Conservation (phyloP, 2,329 filamentous ascomycete genomes). For the Aspergillus proliferans region DNA sequence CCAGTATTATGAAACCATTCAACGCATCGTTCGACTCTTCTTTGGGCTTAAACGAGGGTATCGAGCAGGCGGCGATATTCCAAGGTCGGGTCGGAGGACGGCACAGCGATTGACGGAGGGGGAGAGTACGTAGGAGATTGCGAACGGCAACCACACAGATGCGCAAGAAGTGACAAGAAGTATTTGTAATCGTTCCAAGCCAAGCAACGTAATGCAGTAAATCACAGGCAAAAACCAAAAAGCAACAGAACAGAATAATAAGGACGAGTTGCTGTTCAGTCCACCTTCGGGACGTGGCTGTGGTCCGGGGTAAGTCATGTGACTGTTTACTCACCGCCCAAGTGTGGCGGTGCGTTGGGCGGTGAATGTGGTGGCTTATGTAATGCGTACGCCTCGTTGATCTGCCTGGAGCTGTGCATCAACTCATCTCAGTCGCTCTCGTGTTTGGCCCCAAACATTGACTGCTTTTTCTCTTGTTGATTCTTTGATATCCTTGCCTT, state of each 20-base stretch:
- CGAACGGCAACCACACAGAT: neutral
- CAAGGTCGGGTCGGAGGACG: neutral
- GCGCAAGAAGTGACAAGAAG: neutral
- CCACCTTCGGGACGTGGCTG: neutral
- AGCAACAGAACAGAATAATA: neutral
- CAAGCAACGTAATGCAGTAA: neutral
- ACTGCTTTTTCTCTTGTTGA: neutral
- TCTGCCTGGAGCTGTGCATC: constrained; percentile 1
- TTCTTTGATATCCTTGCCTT: neutral
- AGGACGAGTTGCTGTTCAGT: too few relatives aligned
- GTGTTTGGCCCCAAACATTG: neutral
- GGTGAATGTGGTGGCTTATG: neutral
- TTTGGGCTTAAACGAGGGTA: neutral
- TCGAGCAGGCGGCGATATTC: neutral
- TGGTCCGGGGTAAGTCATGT: neutral
- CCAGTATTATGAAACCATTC: constrained; percentile 12
- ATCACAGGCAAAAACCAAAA: neutral
- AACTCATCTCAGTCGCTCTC: neutral
- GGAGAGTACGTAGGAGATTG: neutral
- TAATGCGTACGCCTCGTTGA: neutral
- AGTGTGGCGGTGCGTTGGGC: neutral
- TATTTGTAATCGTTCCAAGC: neutral
- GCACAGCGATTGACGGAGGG: neutral
- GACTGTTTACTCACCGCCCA: neutral
- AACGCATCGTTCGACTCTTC: constrained; percentile 20